Evolutionary conservation across 2,329 filamentous ascomycete species (phyloP), one percentile per base, ranked within the genome.

Genomic region (Camptophora hylomeconis): DNA sequence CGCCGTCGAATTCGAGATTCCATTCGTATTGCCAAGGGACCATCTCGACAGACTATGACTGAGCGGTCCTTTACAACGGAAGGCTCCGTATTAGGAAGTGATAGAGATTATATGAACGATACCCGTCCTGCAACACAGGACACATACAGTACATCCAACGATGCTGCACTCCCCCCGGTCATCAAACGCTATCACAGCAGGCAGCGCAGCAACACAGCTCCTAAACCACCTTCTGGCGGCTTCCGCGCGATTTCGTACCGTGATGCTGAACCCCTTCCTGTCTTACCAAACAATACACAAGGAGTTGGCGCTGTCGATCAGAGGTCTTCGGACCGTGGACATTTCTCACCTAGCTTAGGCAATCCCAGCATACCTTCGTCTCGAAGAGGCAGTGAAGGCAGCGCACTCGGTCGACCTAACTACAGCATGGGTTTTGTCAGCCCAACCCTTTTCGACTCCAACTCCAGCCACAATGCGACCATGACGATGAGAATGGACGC

Each of bases 401-500:
- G 72, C 50, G 74, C 66, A 2, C 31, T 37, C 7, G 40, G 35
- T 61, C 66, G 3, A 67, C 63, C 20, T 52, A 37, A 47, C 52
- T 5, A 56, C 49, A n/a, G 53, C 42, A 17, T 46, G 42, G 51
- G 38, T 59, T n/a, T n/a, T n/a, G n/a, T n/a, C n/a, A n/a, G n/a
- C n/a, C 48, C 28, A 54, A 53, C 32, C 68, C 70, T 51, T 86
- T 89, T 57, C 89, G 92, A 47, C 83, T 92, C 43, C 79, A 81
- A 1, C 77, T 92, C 33, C 84, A 86, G 2, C 22, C 30, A 38
- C 15, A 30, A 31, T 3, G 32, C 32, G 11, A 95, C 86, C 2
- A 74, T 95, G 25, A 74, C 89, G 15, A 74, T 95, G 25, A 74
- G 89, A 16, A 95, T 98, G 87, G 87, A 95, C 53, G 89, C 89